These are phyloP conservation scores for Quercus phellos DNA, from an alignment of 331 rosid species.

Conservation along the genomic window DNA sequence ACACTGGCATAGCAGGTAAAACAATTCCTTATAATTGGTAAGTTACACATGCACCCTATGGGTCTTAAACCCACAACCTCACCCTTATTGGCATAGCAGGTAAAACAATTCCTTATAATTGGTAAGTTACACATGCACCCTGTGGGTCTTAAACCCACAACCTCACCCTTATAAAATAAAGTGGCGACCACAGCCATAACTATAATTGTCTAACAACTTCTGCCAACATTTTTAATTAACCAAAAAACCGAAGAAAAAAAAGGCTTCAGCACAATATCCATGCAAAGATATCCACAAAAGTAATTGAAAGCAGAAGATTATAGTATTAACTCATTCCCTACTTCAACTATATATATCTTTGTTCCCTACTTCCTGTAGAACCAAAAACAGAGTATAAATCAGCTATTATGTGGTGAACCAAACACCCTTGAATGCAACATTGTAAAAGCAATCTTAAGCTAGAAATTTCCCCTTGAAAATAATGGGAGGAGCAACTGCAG, in stretches of 20 bases:
- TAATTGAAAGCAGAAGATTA: not conserved
- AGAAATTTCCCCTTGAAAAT: slow-evolving; percentile 69
- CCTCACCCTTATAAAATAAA: no score
- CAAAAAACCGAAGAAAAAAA: not conserved
- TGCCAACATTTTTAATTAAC: not conserved
- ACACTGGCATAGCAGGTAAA: no score
- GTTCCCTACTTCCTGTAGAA: slow-evolving; percentile 14
- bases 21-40: no score
- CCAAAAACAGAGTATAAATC: slow-evolving; percentile 12
- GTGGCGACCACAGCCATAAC: no score
- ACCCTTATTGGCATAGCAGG: no score
- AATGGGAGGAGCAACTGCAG: slow-evolving; percentile 83
- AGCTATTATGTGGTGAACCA: not conserved
- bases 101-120: no score
- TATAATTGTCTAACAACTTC: not conserved
- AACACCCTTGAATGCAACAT: slow-evolving; percentile 1
- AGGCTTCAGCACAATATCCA: not conserved
- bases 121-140: no score
- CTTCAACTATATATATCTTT: not conserved
- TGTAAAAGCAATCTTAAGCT: slow-evolving; percentile 52
- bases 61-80: no score
- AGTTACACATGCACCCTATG: no score
- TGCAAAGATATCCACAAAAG: not conserved
- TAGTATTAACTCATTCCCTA: not conserved
- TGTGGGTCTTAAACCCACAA: no score